Conservation (phyloP, 225 moss, liverwort and hornwort species). For the Pleurozium schreberi region DNA sequence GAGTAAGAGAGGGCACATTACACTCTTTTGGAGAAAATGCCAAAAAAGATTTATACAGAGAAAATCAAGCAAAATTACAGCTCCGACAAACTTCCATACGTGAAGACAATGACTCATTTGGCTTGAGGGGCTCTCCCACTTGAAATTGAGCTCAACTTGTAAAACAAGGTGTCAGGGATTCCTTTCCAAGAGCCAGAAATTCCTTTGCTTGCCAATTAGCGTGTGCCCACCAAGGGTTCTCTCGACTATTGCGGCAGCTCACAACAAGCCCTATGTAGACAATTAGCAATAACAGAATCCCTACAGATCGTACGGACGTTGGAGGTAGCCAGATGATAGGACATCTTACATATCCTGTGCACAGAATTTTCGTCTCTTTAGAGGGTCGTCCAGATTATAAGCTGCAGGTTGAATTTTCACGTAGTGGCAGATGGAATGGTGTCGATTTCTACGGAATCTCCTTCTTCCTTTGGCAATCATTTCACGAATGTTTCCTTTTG, state of each 20-base stretch:
- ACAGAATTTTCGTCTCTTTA: constrained; percentile 10
- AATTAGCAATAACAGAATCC: background rate
- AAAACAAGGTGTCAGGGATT: background rate
- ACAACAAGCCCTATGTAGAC: background rate
- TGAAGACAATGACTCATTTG: background rate
- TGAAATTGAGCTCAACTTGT: background rate
- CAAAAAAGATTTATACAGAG: background rate
- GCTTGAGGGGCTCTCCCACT: background rate
- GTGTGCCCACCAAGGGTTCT: background rate
- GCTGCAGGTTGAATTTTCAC: background rate
- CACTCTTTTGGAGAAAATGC: background rate
- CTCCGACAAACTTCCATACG: background rate
- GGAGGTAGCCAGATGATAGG: background rate
- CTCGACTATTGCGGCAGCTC: background rate
- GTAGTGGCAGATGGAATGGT: constrained; percentile 9
- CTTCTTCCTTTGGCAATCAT: constrained; percentile 7
- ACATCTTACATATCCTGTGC: constrained; percentile 26
- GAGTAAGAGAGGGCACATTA: background rate
- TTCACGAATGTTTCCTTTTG: background rate
- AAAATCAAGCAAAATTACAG: background rate
- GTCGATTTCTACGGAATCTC: background rate
- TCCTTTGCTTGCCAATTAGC: background rate
- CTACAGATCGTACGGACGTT: background rate
- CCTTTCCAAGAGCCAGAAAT: background rate
- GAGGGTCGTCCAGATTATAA: background rate